phyloP scores from a whole-genome alignment of 1,284 basidiomycete species.

The Flammula alnicola region DNA sequence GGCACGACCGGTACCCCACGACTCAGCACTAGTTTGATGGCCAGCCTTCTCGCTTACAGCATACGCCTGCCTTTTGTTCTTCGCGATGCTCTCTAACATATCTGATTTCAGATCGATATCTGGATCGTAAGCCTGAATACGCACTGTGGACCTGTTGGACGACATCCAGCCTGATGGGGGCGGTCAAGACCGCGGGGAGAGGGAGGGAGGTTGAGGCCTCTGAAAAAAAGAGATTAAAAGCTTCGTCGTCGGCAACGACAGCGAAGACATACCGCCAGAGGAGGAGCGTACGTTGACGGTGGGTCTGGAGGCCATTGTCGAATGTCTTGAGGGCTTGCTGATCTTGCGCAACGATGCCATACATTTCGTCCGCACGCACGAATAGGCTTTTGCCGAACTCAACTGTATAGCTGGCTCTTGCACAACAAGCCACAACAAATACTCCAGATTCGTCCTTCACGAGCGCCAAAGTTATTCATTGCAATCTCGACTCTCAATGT shows the following conservation, averaged over 20 bases:
- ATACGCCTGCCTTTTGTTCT: slow-evolving; percentile 99
- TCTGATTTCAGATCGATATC: slow-evolving; percentile 3
- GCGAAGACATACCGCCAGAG: slow-evolving; percentile 63
- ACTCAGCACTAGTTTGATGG: slow-evolving; percentile 98
- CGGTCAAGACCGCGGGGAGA: slow-evolving; percentile 96
- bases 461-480: too few relatives aligned
- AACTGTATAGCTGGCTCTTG: slow-evolving; percentile 35
- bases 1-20: slow-evolving; percentile 99
- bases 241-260: background rate
- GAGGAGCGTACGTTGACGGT: slow-evolving; percentile 83
- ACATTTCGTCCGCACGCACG: slow-evolving; percentile 19
- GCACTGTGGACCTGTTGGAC: slow-evolving; percentile 98
- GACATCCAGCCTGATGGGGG: slow-evolving; percentile 98
- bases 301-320: slow-evolving; percentile 85
- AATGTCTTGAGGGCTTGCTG: slow-evolving; percentile 43
- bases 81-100: slow-evolving; percentile 91
- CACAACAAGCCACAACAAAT: slow-evolving; percentile 21
- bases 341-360: slow-evolving; percentile 25
- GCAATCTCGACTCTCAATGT: too few relatives aligned
- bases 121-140: slow-evolving; percentile 39
- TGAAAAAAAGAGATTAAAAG: slow-evolving; percentile 34
- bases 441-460: background rate
- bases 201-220: slow-evolving; percentile 91
- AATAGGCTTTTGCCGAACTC: slow-evolving; percentile 41
- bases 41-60: slow-evolving; percentile 97